Base-by-base conservation (phyloP, 495 filamentous ascomycete species). In the Melanomma pulvis-pyrius region DNA sequence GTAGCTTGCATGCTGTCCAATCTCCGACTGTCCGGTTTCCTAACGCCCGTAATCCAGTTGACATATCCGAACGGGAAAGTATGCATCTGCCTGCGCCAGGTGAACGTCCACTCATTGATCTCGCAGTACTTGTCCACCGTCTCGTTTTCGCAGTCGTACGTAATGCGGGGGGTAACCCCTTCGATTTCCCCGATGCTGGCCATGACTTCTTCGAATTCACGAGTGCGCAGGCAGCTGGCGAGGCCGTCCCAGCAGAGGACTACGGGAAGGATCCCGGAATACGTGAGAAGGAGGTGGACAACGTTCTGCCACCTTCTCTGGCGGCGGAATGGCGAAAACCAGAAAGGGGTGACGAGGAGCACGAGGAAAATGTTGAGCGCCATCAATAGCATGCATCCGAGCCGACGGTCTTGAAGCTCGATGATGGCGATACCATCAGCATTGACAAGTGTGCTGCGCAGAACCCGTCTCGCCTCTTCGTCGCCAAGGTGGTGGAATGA, bases 401-500 rank as follows among this genome's bases (percentile, higher is more conserved):
- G 32, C 1, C 78, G 75, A 3, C 89, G 84, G 46, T 84, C 82
- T 71, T 91, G 88, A 12, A 92, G 82, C 74, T 92, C 90, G 61
- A 91, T 86, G 62, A 92, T 91, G 2, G 84, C 87, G 68, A 91
- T 89, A 12, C 84, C 86, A 65, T 88, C 85, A 26, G 82, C 80
- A 0, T 81, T 87, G 63, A 85, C 77, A 1, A 91, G 71, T 0
- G 88, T 87, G 68, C 87, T 87, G 41, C 78, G 75, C 41, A 92
- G 73, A 13, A 91, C 85, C 2, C 75, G 75, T 30, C 65, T 69
- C 6, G 88, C 90, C 26, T 84, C 67, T 17, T 74, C 74, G 68
- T 92, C 85, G 58, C 85, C 82, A 67, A 92, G 91, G 76, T 92
- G 90, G 70, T 92, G 90, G 73, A 91, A 92, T 5, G 88, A 84